Conservation (phyloP, 495 filamentous ascomycete species). For the Tirmania nivea region DNA sequence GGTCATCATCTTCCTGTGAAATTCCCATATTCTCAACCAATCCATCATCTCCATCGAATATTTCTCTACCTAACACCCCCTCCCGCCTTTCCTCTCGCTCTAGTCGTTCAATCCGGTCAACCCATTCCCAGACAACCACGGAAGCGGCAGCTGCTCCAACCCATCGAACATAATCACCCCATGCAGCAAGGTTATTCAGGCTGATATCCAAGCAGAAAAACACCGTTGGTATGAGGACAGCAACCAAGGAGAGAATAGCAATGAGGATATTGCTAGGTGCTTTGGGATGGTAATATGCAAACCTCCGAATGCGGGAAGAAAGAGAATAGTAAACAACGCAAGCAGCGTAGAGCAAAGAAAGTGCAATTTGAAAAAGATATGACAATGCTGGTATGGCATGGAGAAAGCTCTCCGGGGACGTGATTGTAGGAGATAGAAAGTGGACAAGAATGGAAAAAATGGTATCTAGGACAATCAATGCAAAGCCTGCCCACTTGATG, state of each 20-base stretch:
- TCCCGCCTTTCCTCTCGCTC: conserved; percentile 93
- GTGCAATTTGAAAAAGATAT: conserved; percentile 78
- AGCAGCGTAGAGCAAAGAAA: conserved; percentile 75
- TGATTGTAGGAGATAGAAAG: conserved; percentile 39
- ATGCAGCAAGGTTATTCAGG: conserved; percentile 66
- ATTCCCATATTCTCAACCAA: conserved; percentile 18
- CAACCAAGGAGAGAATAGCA: conserved; percentile 52
- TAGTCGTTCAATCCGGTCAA: conserved; percentile 90
- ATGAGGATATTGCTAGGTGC: conserved; percentile 57
- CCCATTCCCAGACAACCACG: conserved; percentile 98
- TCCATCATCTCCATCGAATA: conserved; percentile 89
- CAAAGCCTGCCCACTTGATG: conserved; percentile 96
- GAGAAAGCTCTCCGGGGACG: conserved; percentile 47
- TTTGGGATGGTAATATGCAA: conserved; percentile 54
- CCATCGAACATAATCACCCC: conserved; percentile 96
- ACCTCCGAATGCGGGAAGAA: conserved; percentile 80
- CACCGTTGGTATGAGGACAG: conserved; percentile 73
- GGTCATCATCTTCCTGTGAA: background rate
- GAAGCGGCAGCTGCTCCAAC: conserved; percentile 89
- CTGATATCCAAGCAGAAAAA: conserved; percentile 92
- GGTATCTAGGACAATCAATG: conserved; percentile 71
- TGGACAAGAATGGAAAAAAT: conserved; percentile 75
- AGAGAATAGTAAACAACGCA: conserved; percentile 93
- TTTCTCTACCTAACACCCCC: conserved; percentile 77
- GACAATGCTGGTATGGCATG: conserved; percentile 82